Percentiles rank a stretch among this genome's conserved stretches.
phyloP scores from a whole-genome alignment of 345 rosid genomes.

The Brassica nigra region DNA sequence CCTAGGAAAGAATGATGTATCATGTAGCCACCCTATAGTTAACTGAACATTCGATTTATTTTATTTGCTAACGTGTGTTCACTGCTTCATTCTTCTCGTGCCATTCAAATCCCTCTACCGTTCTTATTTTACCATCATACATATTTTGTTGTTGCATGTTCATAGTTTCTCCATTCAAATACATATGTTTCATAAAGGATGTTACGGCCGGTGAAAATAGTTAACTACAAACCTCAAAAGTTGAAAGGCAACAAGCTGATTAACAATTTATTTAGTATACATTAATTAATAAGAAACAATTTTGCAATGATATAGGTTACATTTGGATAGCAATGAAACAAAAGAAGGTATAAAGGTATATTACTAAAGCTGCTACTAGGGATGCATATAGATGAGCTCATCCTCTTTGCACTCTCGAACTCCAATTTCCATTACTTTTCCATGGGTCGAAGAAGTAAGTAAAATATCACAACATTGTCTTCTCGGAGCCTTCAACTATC shows the following conservation, averaged over 20 bases:
- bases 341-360: background rate
- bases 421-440: slow-evolving; percentile 58
- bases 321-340: background rate
- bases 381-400: slow-evolving; percentile 61
- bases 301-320: background rate
- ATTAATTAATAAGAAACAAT: background rate
- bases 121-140: background rate
- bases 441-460: slow-evolving; percentile 56
- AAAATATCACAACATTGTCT: slow-evolving; percentile 86
- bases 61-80: background rate
- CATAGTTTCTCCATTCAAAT: background rate
- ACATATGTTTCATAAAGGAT: background rate
- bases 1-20: background rate
- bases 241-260: slow-evolving; percentile 27
- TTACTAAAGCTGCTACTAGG: slow-evolving; percentile 18
- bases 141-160: background rate
- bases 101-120: slow-evolving; percentile 8
- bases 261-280: background rate
- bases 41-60: background rate
- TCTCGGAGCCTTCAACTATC: slow-evolving; percentile 75
- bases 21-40: background rate
- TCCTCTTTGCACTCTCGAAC: slow-evolving; percentile 71
- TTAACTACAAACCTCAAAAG: background rate
- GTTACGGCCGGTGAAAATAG: background rate
- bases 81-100: slow-evolving; percentile 1